Conservation (phyloP, 2,329 filamentous ascomycete species). For the Fusarium phyllophilum region DNA sequence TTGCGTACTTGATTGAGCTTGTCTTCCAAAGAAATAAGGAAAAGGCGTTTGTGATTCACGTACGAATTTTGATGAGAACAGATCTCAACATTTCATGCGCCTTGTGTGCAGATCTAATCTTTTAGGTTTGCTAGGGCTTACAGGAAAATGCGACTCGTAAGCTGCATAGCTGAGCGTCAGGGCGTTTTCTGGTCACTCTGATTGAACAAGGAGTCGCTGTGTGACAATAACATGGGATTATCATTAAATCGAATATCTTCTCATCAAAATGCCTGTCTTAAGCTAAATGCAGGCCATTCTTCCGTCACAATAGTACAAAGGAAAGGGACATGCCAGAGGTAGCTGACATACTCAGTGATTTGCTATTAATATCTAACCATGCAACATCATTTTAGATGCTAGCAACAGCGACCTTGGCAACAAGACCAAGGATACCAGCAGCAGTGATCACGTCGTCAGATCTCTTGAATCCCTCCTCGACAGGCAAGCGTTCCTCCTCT, state of each 20-base stretch:
- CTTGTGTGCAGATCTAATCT: not conserved
- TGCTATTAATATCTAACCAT: not conserved
- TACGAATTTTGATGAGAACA: not conserved
- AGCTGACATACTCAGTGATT: constrained; percentile 9
- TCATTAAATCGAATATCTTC: not conserved
- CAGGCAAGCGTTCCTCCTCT: constrained; percentile 38
- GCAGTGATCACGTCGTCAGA: constrained; percentile 28
- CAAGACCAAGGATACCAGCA: constrained; percentile 30
- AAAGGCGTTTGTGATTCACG: not conserved
- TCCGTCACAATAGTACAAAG: not conserved
- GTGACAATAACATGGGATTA: not conserved
- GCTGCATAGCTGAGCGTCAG: not conserved
- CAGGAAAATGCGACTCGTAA: not conserved
- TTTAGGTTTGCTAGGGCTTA: not conserved
- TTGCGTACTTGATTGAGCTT: not conserved
- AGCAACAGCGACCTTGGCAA: constrained; percentile 21
- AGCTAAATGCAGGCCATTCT: not conserved
- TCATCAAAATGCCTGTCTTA: not conserved
- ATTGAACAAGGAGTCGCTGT: not conserved
- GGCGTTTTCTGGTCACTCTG: not conserved
- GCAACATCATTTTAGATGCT: not conserved
- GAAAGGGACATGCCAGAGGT: constrained; percentile 8
- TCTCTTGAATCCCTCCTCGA: constrained; percentile 32
- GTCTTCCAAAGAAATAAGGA: too few species aligned
- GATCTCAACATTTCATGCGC: not conserved